Evolutionary conservation across 768 basidiomycete species (phyloP).

Genomic region (Lactifluus pinguis): DNA sequence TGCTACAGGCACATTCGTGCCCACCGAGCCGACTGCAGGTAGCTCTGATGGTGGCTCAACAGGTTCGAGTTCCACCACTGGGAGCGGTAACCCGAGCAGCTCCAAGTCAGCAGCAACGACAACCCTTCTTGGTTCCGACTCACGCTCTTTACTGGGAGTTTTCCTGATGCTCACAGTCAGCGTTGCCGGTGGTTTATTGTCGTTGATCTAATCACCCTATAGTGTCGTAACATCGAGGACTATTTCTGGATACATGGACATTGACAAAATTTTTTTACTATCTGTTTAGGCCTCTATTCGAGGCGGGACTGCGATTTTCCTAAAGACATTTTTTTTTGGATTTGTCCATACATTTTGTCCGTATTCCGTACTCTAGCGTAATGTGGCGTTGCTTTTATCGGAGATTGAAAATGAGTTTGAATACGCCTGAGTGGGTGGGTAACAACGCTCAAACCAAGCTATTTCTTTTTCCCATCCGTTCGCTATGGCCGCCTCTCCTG

Average conservation of each 20-base stretch:
- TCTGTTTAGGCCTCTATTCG: background rate
- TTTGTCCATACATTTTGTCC: background rate
- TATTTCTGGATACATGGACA: background rate
- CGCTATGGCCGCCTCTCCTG: conserved; percentile 22
- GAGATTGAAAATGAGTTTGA: conserved; percentile 19
- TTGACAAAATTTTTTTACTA: background rate
- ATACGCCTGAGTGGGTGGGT: background rate
- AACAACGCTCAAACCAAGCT: background rate
- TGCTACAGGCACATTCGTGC: conserved; percentile 54
- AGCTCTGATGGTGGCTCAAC: background rate
- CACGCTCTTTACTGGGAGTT: conserved; percentile 32
- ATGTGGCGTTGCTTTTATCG: conserved; percentile 18
- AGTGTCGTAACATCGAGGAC: background rate
- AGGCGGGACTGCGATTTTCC: background rate
- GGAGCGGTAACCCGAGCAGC: conserved; percentile 26
- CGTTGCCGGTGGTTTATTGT: conserved; percentile 37
- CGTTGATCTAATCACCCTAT: conserved; percentile 27
- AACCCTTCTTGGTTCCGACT: conserved; percentile 22
- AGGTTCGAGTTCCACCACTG: background rate
- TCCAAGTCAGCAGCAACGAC: conserved; percentile 23
- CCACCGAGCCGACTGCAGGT: conserved; percentile 34
- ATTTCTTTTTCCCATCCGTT: conserved; percentile 9
- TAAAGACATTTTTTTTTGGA: background rate
- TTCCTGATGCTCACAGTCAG: conserved; percentile 28
- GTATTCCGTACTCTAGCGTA: background rate